phyloP scores from a whole-genome alignment of 495 filamentous ascomycete genomes.

The Lepraria neglecta region DNA sequence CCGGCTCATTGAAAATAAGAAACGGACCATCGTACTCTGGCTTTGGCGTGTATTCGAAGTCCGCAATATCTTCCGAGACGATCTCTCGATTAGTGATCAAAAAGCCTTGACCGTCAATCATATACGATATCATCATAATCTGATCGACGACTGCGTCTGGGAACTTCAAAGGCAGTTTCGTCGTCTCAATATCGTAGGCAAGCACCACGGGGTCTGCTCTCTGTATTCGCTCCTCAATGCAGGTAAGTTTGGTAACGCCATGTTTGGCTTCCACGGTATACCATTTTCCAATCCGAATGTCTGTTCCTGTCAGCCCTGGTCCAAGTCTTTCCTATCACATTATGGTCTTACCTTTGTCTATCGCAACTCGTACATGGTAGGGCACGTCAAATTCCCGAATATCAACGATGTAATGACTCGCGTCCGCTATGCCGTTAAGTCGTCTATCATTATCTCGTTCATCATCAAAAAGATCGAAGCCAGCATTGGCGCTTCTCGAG shows the following conservation, averaged over 20 bases:
- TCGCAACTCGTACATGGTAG: slow-evolving; percentile 97
- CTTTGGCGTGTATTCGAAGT: slow-evolving; percentile 97
- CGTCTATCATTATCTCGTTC: slow-evolving; percentile 77
- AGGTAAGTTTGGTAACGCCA: slow-evolving; percentile 70
- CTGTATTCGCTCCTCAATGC: slow-evolving; percentile 80
- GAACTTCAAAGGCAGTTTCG: slow-evolving; percentile 94
- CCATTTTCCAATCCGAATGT: slow-evolving; percentile 96
- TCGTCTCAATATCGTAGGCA: slow-evolving; percentile 97
- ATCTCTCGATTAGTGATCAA: slow-evolving; percentile 98
- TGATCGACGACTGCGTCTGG: slow-evolving; percentile 94
- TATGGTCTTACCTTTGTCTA: slow-evolving; percentile 68
- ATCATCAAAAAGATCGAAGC: slow-evolving; percentile 95
- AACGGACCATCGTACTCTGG: slow-evolving; percentile 93
- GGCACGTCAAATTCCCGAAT: slow-evolving; percentile 99
- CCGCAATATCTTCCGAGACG: slow-evolving; percentile 92
- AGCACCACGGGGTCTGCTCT: slow-evolving; percentile 92
- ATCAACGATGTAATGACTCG: slow-evolving; percentile 96
- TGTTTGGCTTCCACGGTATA: slow-evolving; percentile 94
- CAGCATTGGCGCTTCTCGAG: slow-evolving; percentile 62
- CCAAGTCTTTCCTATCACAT: neutral
- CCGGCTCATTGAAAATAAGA: slow-evolving; percentile 95
- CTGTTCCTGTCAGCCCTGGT: slow-evolving; percentile 38
- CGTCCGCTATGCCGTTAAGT: slow-evolving; percentile 74
- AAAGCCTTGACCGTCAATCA: slow-evolving; percentile 99
- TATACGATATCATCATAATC: slow-evolving; percentile 99